A percentile compares a stretch with the other conserved stretches of the same genome.
Evolutionary conservation across 305 asterid genomes (phyloP).

Genomic region (Fraxinus dipetala): DNA sequence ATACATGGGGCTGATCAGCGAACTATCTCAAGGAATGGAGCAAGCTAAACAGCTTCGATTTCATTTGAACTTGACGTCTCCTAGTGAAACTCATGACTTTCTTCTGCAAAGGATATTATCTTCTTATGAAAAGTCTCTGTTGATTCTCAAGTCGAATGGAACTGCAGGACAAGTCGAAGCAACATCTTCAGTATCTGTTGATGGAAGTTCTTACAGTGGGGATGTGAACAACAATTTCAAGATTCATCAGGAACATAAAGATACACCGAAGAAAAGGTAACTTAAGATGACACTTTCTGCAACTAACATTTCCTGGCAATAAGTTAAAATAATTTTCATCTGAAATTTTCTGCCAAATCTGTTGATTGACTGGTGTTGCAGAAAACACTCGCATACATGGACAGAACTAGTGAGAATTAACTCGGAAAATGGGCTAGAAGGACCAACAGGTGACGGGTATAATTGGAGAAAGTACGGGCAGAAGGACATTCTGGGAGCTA

Average conservation of each 20-base stretch:
- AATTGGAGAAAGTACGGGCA: conserved; percentile 93
- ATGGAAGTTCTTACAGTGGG: conserved; percentile 47
- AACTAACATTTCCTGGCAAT: background rate
- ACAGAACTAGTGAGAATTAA: conserved; percentile 57
- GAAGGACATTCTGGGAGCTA: conserved; percentile 88
- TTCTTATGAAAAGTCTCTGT: conserved; percentile 60
- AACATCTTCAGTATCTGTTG: conserved; percentile 37
- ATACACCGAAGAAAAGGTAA: conserved; percentile 69
- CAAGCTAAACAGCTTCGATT: conserved; percentile 62
- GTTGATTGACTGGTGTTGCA: conserved; percentile 33
- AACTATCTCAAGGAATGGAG: conserved; percentile 71
- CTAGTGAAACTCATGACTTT: conserved; percentile 40
- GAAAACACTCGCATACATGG: conserved; percentile 70
- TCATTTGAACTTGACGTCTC: conserved; percentile 41
- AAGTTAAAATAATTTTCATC: background rate
- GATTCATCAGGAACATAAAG: conserved; percentile 26
- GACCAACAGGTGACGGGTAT: conserved; percentile 68
- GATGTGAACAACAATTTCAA: conserved; percentile 33
- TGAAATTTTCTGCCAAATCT: background rate
- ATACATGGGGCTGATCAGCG: conserved; percentile 44
- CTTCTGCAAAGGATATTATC: conserved; percentile 54
- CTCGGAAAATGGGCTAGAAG: conserved; percentile 66
- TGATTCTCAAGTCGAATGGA: conserved; percentile 49
- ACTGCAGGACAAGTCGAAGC: conserved; percentile 24
- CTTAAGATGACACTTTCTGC: background rate